These are phyloP conservation scores for Nepenthes mirabilis DNA, from an alignment of 148 eudicot genomes.

Conservation along the genomic window DNA sequence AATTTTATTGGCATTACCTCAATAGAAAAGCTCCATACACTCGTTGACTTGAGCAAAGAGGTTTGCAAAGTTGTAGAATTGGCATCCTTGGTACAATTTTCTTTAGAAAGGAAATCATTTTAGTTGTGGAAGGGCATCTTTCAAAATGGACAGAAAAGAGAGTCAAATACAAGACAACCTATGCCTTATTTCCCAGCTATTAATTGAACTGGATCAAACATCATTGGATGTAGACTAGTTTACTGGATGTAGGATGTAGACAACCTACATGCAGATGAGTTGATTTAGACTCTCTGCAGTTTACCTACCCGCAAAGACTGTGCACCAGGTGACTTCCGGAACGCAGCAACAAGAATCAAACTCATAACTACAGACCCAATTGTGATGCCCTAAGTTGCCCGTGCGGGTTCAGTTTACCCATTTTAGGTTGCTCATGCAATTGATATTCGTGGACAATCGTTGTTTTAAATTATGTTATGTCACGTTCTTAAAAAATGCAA, in stretches of 20 bases:
- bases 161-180: not conserved
- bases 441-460: not conserved
- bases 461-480: not conserved
- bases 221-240: not conserved
- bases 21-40: not conserved
- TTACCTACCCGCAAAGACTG: not conserved
- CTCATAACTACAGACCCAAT: too few relatives aligned
- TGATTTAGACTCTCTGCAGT: not conserved
- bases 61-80: not conserved
- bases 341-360: too few relatives aligned
- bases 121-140: not conserved
- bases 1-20: not conserved
- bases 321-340: too few relatives aligned
- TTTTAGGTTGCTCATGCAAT: not conserved
- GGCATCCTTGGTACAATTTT: not conserved
- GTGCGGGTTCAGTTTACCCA: not conserved
- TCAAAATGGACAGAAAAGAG: not conserved
- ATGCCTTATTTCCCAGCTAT: not conserved
- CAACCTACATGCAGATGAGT: not conserved
- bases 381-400: too few relatives aligned
- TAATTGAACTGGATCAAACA: not conserved
- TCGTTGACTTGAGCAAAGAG: not conserved
- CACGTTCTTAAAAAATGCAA: not conserved
- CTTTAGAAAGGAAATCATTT: not conserved
- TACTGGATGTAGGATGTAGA: not conserved